Evolutionary conservation across 78 protist genomes (phyloP).

Genomic region (Polysphondylium violaceum): DNA sequence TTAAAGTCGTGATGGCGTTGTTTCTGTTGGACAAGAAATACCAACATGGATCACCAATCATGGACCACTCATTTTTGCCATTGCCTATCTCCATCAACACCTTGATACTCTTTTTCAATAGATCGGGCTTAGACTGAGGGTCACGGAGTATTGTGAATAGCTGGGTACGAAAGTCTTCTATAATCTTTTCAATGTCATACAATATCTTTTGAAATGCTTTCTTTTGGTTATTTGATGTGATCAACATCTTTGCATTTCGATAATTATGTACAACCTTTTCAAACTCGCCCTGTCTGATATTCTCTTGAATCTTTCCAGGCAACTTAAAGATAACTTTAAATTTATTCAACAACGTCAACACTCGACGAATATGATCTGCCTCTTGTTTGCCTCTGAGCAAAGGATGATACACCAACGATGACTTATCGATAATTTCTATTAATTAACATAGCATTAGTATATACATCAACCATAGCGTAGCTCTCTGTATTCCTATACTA

Average conservation of each 20-base stretch:
- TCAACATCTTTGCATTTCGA: slow-evolving; percentile 52
- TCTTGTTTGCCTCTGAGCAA: slow-evolving; percentile 36
- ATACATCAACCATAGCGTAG: neutral
- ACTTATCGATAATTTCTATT: slow-evolving; percentile 43
- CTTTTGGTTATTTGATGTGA: slow-evolving; percentile 40
- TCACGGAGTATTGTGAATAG: slow-evolving; percentile 23
- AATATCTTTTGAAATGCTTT: slow-evolving; percentile 53
- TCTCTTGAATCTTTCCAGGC: slow-evolving; percentile 64
- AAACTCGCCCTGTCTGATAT: slow-evolving; percentile 45
- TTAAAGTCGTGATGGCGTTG: slow-evolving; percentile 29
- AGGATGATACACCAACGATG: slow-evolving; percentile 52
- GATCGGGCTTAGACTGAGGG: slow-evolving; percentile 55
- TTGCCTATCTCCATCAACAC: slow-evolving; percentile 70
- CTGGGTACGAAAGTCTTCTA: slow-evolving; percentile 48
- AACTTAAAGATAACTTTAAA: slow-evolving; percentile 64
- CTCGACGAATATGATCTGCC: slow-evolving; percentile 69
- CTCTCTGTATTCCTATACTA: neutral
- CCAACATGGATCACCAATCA: slow-evolving; percentile 73
- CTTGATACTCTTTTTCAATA: slow-evolving; percentile 27
- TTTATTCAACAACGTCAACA: slow-evolving; percentile 56
- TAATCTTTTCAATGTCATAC: slow-evolving; percentile 44
- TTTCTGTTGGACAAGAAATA: slow-evolving; percentile 41
- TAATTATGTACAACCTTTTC: slow-evolving; percentile 65
- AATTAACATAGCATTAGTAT: neutral
- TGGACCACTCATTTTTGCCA: slow-evolving; percentile 53